Conservation (phyloP, 306 rosid species). For the Hippophae rhamnoides region DNA sequence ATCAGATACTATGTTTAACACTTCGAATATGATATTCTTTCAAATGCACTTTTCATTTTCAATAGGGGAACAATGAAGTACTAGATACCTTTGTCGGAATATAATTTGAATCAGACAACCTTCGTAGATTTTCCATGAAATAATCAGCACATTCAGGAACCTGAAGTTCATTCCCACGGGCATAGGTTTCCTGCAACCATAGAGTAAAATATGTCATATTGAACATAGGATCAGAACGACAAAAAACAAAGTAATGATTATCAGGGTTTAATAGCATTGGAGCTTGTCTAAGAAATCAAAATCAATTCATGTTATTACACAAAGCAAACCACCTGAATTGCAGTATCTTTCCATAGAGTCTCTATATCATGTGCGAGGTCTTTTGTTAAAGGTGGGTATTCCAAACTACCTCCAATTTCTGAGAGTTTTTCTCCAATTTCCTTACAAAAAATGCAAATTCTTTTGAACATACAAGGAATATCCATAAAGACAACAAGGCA, state of each 20-base stretch:
- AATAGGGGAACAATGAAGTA: too few relatives aligned
- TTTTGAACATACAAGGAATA: slow-evolving; percentile 6
- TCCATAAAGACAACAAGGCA: neutral
- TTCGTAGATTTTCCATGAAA: slow-evolving; percentile 87
- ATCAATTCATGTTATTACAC: slow-evolving; percentile 17
- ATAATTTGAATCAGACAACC: slow-evolving; percentile 68
- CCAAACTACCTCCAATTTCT: slow-evolving; percentile 72
- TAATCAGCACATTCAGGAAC: slow-evolving; percentile 92
- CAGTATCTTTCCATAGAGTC: slow-evolving; percentile 76
- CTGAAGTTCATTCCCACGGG: slow-evolving; percentile 88
- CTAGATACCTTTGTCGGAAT: slow-evolving; percentile 79
- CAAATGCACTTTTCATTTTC: too few relatives aligned
- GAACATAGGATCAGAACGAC: neutral
- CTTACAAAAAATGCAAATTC: slow-evolving; percentile 30
- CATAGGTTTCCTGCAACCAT: slow-evolving; percentile 67
- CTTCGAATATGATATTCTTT: too few relatives aligned
- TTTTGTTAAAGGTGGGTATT: slow-evolving; percentile 69
- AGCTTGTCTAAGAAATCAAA: slow-evolving; percentile 3
- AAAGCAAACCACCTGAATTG: slow-evolving; percentile 67
- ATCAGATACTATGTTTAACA: too few relatives aligned
- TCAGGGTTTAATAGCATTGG: slow-evolving; percentile 7
- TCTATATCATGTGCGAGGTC: slow-evolving; percentile 82
- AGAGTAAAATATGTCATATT: slow-evolving; percentile 11
- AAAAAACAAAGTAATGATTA: neutral
- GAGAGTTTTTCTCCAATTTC: slow-evolving; percentile 78